Base-by-base conservation (phyloP, 1,284 basidiomycete species). In the Cutaneotrichosporon sp. region DNA sequence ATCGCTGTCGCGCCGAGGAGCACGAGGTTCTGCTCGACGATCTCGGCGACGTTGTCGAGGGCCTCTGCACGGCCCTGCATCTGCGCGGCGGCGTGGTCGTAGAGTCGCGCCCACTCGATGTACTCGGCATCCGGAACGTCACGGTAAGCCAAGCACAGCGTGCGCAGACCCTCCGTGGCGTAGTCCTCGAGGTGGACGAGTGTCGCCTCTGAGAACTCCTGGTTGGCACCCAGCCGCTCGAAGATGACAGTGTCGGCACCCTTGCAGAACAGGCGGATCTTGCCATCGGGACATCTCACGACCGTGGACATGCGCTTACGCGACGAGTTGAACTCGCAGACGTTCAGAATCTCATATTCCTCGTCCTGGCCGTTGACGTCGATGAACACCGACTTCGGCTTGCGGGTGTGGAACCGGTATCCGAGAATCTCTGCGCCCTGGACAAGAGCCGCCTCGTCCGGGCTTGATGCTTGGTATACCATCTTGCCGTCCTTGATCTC, bases 271-370 rank as follows among this genome's bases (percentile, higher is more conserved):
- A 99, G 81, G 81, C 94, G 97, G 82, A 99, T 92, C 76, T 88
- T 89, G 61, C 96, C 93, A 72, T 94, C 89, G 0, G 95, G 90
- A 40, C 87, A 85, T 18, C 93, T 88, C 31, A 99, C 87, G 64
- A 99, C 82, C 0, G 93, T 95, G 22, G 95, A 97, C 97, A 99
- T 99, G 63, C 97, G 87, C 78, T 99, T 99, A 55, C 96, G 86
- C 0, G 93, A 92, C 56, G 92, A 97, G 79, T 98, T 99, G 85
- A 99, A 99, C 80, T 99, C 97, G 85, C 94, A 97, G 55, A 99
- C 90, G 75, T 99, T 98, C 62, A 99, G 83, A 61, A 99, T 87
- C 79, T 98, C 88, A 76, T 89, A 98, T 77, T 98, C 93, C 64
- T 87, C 84, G 6, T 85, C 82, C 62, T 83, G 80, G 21, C 91